These are phyloP conservation scores for Naematelia encephala DNA, from an alignment of 768 basidiomycete genomes.

Conservation along the genomic window DNA sequence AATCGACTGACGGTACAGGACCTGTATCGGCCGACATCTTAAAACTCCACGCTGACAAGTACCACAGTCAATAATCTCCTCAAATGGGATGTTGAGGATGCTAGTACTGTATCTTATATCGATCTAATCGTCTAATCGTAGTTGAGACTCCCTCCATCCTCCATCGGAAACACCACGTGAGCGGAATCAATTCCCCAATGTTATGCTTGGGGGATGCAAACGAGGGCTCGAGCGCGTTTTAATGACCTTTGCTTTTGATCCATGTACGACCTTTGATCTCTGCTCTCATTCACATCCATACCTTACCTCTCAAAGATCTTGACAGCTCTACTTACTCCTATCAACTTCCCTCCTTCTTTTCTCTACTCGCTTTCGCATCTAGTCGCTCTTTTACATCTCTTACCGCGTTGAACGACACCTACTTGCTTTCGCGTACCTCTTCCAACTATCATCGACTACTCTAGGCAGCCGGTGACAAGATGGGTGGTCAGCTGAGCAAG, in stretches of 20 bases:
- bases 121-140: no score
- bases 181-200: neutral
- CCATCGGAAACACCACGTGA: neutral
- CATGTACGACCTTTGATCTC: neutral
- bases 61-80: no score
- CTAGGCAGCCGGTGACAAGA: conserved; percentile 12
- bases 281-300: neutral
- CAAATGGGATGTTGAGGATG: no score
- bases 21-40: neutral
- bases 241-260: no score
- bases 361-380: neutral
- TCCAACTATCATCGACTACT: neutral
- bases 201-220: neutral
- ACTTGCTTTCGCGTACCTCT: neutral
- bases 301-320: neutral
- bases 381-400: neutral
- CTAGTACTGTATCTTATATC: no score
- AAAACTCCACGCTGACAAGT: neutral
- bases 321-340: neutral
- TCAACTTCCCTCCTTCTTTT: conserved; percentile 4
- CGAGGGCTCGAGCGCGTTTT: neutral
- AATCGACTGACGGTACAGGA: conserved; percentile 8
- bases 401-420: neutral
- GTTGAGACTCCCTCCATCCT: no score
- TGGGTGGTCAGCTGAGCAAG: conserved; percentile 49